Base-by-base conservation (phyloP, 345 rosid species). In the Pistacia atlantica region DNA sequence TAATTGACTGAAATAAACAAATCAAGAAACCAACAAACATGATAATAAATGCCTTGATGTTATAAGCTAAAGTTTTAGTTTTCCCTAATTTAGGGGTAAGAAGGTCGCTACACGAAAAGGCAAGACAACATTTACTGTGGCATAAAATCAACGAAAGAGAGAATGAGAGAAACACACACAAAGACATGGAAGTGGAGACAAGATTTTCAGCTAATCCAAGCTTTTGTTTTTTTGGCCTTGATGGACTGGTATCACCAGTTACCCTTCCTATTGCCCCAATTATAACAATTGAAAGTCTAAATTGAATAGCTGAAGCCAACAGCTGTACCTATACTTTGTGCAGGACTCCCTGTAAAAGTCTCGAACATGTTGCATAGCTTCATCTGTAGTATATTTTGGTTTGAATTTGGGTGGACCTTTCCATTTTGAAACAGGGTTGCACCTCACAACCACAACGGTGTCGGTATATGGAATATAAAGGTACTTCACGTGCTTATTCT, bases 401-500 rank as follows among this genome's bases (percentile, higher is more conserved):
- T 88, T 92, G 81, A 77, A 83, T 73, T 92, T 90, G 38, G 98
- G 97, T 69, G 93, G 86, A 67, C 97, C 97, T 84, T 80, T 86
- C 98, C 97, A 88, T 83, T 89, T 94, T 56, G 95, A 92, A 77
- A 90, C 82, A 81, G 97, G 98, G 83, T 92, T 96, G 89, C 97
- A 94, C 18, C 88, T 92, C 78, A 96, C 98, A 82, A 94, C 92
- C 76, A 96, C 97, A 55, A 92, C 95, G 1, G 90, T 84, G 75
- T 92, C 98, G 0, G 95, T 90, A 80, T 91, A 92, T 38, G 97
- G 99, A 80, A 94, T 85, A 72, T 94, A 83, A 59, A 92, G 84
- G 88, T 96, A 96, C 87, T 96, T 96, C 76, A 96, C 88, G 82
- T 96, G 99, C 89, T 92, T 96, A 83, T 93, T 96, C 79, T 93